Percentiles rank a stretch among this genome's conserved stretches.
phyloP scores from a whole-genome alignment of 352 stramenopile species.

The Albugo laibachii region DNA sequence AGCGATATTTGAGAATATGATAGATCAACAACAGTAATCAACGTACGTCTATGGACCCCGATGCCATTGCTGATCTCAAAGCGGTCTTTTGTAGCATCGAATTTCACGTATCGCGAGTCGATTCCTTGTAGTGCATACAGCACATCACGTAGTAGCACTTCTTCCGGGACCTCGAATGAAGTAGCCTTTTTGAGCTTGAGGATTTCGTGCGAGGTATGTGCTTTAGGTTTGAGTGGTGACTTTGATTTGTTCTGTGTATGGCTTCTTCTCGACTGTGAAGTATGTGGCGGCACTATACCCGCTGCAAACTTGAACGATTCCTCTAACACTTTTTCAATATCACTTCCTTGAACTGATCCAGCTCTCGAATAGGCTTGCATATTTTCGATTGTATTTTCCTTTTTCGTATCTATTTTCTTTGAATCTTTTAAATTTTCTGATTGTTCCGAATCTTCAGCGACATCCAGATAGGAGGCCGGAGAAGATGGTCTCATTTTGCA shows the following conservation, averaged over 20 bases:
- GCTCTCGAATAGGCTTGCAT: no score
- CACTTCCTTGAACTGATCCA: neutral
- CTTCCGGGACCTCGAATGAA: conserved; percentile 63
- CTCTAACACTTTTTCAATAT: neutral
- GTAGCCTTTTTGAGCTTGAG: conserved; percentile 4
- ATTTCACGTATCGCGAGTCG: conserved; percentile 79
- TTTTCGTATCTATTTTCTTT: no score
- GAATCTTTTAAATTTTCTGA: no score
- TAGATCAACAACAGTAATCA: neutral
- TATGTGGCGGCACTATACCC: no score
- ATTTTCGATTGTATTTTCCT: no score
- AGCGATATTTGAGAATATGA: neutral
- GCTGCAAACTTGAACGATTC: neutral
- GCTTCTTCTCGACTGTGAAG: no score
- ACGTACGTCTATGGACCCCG: conserved; percentile 58
- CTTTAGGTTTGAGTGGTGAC: no score
- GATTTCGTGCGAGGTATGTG: neutral
- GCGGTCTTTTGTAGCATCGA: conserved; percentile 45
- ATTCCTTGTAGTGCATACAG: conserved; percentile 86
- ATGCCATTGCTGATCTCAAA: conserved; percentile 67
- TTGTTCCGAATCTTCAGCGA: no score
- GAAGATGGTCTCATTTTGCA: no score
- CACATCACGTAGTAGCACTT: conserved; percentile 80
- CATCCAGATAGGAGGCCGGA: no score
- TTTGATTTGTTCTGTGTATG: no score